Evolutionary conservation across 2,329 filamentous ascomycete species (phyloP).

Genomic region (Penicillium sp.): DNA sequence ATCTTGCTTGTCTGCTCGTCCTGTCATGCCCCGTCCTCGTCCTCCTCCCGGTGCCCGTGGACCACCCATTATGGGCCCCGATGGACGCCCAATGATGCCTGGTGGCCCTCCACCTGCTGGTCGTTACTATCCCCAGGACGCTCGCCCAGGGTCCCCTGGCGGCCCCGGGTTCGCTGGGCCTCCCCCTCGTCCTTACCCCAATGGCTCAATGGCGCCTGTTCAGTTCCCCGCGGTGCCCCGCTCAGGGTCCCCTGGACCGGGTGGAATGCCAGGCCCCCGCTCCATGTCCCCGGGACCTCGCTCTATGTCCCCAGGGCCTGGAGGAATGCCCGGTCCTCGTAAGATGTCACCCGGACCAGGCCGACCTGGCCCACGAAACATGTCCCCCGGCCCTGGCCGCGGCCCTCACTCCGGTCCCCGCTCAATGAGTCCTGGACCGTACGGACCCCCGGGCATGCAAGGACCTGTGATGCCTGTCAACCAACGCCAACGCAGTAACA

Average conservation of each 20-base stretch:
- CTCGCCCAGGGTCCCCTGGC: slow-evolving; percentile 49
- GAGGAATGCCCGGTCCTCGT: slow-evolving; percentile 37
- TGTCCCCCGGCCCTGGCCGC: slow-evolving; percentile 29
- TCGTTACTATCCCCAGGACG: slow-evolving; percentile 38
- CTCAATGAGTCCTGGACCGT: slow-evolving; percentile 45
- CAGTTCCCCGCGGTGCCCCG: slow-evolving; percentile 40
- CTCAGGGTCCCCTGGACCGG: slow-evolving; percentile 36
- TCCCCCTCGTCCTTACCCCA: slow-evolving; percentile 28
- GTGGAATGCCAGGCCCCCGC: slow-evolving; percentile 25
- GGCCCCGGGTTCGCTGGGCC: slow-evolving; percentile 31
- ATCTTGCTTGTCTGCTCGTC: slow-evolving; percentile 88
- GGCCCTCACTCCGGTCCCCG: slow-evolving; percentile 32
- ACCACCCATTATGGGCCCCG: slow-evolving; percentile 37
- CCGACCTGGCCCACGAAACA: slow-evolving; percentile 33
- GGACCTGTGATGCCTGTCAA: slow-evolving; percentile 41
- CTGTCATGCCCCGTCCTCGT: slow-evolving; percentile 77
- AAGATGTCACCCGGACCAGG: slow-evolving; percentile 32
- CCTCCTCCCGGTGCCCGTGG: slow-evolving; percentile 37
- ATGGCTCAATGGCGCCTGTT: slow-evolving; percentile 33
- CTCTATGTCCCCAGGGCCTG: slow-evolving; percentile 35
- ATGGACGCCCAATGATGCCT: slow-evolving; percentile 31
- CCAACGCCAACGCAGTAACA: slow-evolving; percentile 48
- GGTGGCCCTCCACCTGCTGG: slow-evolving; percentile 32
- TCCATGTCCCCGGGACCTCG: slow-evolving; percentile 42
- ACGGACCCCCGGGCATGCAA: slow-evolving; percentile 43